Evolutionary conservation across 2,329 filamentous ascomycete genomes (phyloP), one percentile per base, ranked within the genome.

Genomic region (Neocatenulostroma microsporum): DNA sequence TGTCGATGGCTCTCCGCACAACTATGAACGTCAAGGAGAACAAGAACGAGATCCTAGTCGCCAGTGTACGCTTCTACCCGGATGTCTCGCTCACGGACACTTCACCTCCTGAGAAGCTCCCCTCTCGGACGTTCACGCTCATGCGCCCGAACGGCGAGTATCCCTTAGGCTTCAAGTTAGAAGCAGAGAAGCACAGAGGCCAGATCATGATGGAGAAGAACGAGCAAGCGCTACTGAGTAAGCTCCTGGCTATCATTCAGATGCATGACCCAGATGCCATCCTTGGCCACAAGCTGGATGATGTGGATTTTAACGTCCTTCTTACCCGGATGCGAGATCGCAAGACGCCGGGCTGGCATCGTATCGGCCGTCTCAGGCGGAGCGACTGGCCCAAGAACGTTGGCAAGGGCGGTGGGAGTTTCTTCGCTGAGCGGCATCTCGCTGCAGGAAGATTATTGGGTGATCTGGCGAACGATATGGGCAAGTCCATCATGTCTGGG

Each of bases 401-500:
- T 53, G 84, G 82, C 43, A 91, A 85, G 58, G 78, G 82, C 30
- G 85, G 86, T 19, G 84, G 85, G 21, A 91, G 84, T 53, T 91
- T 95, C 57, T 96, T 95, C 58, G 84, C 84, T 2, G 91, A 98
- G 61, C 80, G 89, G 41, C 85, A 94, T 56, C 64, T 98, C 39
- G 82, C 94, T 48, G 77, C 88, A 43, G 91, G 91, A 26, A 81
- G 91, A 50, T 68, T 98, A 42, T 74, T 96, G 39, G 96, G 91
- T 59, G 91, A 98, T 65, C 70, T 96, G 41, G 87, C 82, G 40
- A 98, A 98, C 58, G 91, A 98, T 51, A 84, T 93, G 55, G 91
- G 91, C 61, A 96, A 95, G 68, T 95, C 89, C 9, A 76, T 87
- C 47, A 96, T 96, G 89, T 80, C 76, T 52, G 94, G 94, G 65